Conservation (phyloP, 345 rosid genomes). For the Citropsis articulata region DNA sequence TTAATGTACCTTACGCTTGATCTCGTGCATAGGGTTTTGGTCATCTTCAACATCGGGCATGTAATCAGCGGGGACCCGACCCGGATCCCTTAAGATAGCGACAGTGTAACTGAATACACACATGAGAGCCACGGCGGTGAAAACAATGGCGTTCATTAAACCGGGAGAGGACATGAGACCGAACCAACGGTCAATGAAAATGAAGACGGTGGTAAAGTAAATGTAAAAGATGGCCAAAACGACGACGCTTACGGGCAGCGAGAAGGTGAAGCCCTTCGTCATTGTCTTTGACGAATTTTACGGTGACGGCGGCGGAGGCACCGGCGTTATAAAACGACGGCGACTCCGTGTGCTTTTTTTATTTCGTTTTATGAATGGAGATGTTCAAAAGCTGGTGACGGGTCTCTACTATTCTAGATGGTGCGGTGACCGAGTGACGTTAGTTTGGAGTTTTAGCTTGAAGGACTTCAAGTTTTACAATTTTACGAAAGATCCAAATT, state of each 20-base stretch:
- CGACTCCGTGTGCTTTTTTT: constrained; percentile 39
- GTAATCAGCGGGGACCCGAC: constrained; percentile 68
- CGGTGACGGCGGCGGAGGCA: constrained; percentile 38
- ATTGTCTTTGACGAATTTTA: constrained; percentile 23
- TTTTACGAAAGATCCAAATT: neutral
- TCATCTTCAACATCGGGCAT: constrained; percentile 78
- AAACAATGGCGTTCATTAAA: constrained; percentile 61
- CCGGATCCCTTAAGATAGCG: constrained; percentile 78
- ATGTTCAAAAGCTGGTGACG: constrained; percentile 13
- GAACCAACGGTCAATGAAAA: constrained; percentile 86
- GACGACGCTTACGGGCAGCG: constrained; percentile 69
- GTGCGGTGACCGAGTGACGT: neutral
- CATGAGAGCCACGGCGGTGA: constrained; percentile 68
- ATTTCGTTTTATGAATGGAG: constrained; percentile 2
- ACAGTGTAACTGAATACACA: constrained; percentile 54
- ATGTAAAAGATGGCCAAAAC: constrained; percentile 57
- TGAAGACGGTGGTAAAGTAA: constrained; percentile 68
- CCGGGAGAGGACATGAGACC: constrained; percentile 83
- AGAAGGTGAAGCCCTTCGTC: constrained; percentile 56
- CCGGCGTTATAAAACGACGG: constrained; percentile 63
- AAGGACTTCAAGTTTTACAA: neutral
- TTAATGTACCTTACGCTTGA: constrained; percentile 76
- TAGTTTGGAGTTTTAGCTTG: neutral
- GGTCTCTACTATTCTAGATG: constrained; percentile 7
- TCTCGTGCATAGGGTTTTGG: constrained; percentile 66